phyloP scores from a whole-genome alignment of 2,329 filamentous ascomycete genomes.

The Podosphaera aphanis region DNA sequence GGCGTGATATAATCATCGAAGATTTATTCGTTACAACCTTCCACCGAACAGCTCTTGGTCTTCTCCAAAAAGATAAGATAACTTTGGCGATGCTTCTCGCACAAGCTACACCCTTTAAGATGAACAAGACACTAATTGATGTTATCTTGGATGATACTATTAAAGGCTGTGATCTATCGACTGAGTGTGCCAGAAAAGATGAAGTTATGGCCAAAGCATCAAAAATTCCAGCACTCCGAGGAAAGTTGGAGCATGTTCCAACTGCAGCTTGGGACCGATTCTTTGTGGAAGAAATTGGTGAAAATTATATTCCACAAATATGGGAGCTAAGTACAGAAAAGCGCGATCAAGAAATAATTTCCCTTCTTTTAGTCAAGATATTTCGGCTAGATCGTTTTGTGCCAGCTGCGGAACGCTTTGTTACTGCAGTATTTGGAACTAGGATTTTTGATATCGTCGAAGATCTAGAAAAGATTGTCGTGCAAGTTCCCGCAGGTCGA shows the following conservation, averaged over 20 bases:
- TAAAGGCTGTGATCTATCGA: conserved; percentile 57
- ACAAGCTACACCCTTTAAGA: conserved; percentile 84
- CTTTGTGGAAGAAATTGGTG: conserved; percentile 63
- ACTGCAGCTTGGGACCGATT: conserved; percentile 56
- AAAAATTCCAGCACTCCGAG: conserved; percentile 50
- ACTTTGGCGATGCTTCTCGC: conserved; percentile 87
- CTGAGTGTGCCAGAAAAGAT: conserved; percentile 35
- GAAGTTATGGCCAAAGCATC: conserved; percentile 45
- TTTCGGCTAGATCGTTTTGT: conserved; percentile 92
- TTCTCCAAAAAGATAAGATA: conserved; percentile 83
- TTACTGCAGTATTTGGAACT: conserved; percentile 61
- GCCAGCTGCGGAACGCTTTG: conserved; percentile 77
- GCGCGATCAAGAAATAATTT: conserved; percentile 55
- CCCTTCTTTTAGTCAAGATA: conserved; percentile 77
- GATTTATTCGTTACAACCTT: conserved; percentile 83
- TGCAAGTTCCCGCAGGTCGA: conserved; percentile 59
- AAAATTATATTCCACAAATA: conserved; percentile 55
- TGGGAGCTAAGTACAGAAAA: conserved; percentile 42
- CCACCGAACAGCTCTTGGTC: conserved; percentile 73
- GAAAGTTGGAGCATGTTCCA: conserved; percentile 38
- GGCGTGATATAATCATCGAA: conserved; percentile 73
- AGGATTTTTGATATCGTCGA: conserved; percentile 64
- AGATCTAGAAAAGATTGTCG: conserved; percentile 65
- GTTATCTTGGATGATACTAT: conserved; percentile 58
- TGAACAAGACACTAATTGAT: conserved; percentile 80